Conservation (phyloP, 2,329 filamentous ascomycete species). For the Alternaria sp. region DNA sequence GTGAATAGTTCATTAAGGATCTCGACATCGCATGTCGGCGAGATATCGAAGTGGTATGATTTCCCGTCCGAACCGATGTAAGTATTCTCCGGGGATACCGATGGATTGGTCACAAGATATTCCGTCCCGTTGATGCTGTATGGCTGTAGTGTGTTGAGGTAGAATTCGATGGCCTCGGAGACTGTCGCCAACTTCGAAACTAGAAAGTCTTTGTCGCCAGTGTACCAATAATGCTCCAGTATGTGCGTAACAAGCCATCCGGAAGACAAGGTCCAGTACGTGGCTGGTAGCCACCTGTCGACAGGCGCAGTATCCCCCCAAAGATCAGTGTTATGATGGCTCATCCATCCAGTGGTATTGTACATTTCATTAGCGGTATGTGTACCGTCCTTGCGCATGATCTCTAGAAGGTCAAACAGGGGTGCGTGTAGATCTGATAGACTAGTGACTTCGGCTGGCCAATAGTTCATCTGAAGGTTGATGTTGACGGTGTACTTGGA, state of each 20-base stretch:
- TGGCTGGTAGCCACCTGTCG: slow-evolving; percentile 35
- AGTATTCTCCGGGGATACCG: slow-evolving; percentile 52
- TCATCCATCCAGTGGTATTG: slow-evolving; percentile 34
- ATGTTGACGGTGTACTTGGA: slow-evolving; percentile 63
- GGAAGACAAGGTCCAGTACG: slow-evolving; percentile 39
- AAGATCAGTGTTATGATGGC: slow-evolving; percentile 41
- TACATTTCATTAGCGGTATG: slow-evolving; percentile 28
- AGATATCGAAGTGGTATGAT: background rate
- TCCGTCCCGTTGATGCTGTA: slow-evolving; percentile 9
- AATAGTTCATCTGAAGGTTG: slow-evolving; percentile 65
- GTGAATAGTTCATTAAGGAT: slow-evolving; percentile 54
- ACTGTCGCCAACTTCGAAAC: slow-evolving; percentile 11
- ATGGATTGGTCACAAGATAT: slow-evolving; percentile 48
- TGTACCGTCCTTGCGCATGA: slow-evolving; percentile 45
- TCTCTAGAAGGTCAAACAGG: slow-evolving; percentile 54
- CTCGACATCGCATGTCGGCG: slow-evolving; percentile 57
- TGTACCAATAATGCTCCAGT: slow-evolving; percentile 36
- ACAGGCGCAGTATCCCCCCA: slow-evolving; percentile 37
- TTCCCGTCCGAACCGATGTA: slow-evolving; percentile 42
- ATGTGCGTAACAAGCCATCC: slow-evolving; percentile 40
- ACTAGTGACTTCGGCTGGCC: slow-evolving; percentile 45
- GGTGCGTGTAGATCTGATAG: slow-evolving; percentile 53
- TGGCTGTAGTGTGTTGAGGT: slow-evolving; percentile 7
- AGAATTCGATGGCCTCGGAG: slow-evolving; percentile 7
- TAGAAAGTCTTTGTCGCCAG: slow-evolving; percentile 27